These are phyloP conservation scores for Penicillium taxi DNA, from an alignment of 495 filamentous ascomycete genomes.

Conservation along the genomic window DNA sequence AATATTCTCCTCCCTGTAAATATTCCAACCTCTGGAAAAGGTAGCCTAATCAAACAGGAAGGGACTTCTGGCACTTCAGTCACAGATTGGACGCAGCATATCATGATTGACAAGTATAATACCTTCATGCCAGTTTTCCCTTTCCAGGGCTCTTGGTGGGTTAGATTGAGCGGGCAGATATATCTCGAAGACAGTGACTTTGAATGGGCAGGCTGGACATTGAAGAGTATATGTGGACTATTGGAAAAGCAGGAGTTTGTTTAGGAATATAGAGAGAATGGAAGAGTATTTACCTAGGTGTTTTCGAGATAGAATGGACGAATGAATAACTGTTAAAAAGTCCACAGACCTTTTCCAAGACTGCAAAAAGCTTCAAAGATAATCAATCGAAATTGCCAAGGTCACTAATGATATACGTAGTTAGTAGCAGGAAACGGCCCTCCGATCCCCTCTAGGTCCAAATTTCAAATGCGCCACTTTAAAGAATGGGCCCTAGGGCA, in stretches of 20 bases:
- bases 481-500: too few relatives aligned
- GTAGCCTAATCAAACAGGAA: conserved; percentile 19
- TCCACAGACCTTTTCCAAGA: too few relatives aligned
- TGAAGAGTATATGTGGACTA: not conserved
- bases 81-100: conserved; percentile 48
- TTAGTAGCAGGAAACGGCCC: too few relatives aligned
- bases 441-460: too few relatives aligned
- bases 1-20: conserved; percentile 61
- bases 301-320: too few relatives aligned
- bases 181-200: conserved; percentile 5
- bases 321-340: too few relatives aligned
- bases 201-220: conserved; percentile 5
- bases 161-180: conserved; percentile 2
- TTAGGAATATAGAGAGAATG: too few relatives aligned
- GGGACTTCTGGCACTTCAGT: conserved; percentile 13
- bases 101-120: conserved; percentile 47
- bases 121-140: conserved; percentile 52
- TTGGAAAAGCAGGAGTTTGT: not conserved
- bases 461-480: too few relatives aligned
- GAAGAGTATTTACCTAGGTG: too few relatives aligned
- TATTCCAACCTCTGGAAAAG: conserved; percentile 17
- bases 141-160: conserved; percentile 2
- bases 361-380: too few relatives aligned
- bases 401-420: too few relatives aligned
- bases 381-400: too few relatives aligned